Evolutionary conservation across 202 grass and related monocot species (phyloP), one percentile per base, ranked within the genome.

Genomic region (Elaeis oleifera): DNA sequence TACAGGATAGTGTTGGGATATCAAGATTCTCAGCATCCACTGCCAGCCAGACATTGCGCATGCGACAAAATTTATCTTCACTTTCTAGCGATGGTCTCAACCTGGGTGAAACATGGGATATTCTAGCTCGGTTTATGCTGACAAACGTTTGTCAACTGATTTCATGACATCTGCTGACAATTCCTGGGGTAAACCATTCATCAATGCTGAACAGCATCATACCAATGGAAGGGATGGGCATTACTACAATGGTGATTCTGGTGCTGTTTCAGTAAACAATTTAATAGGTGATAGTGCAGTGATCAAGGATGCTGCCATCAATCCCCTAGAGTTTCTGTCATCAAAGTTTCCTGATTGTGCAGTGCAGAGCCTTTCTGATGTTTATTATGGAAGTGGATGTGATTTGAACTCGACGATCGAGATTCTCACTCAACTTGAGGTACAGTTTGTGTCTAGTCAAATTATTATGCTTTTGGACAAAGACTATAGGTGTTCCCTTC

Each of bases 341-440:
- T 70, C 78, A 53, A 61, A 75, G 54, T 94, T 72, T 80, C 80
- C 85, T 82, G 79, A 84, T 70, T 50, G 84, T 60, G 59, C 74
- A 68, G 59, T 70, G 60, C 88, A 94, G 71, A 83, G 70, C 25
- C 68, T 77, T 73, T 56, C 85, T 60, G 82, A 86, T 76, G 58
- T 68, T 77, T 99, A 87, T 72, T 72, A 80, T 50, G 69, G 73
- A 75, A 99, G 69, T 72, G 64, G 61, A 31, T 80, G 65, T 60
- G 84, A 87, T 87, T 87, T 99, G 77, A 84, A 61, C 65, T 75
- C 77, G 4, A 87, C 74, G 24, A 70, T 87, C 58, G 88, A 94
- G 67, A 89, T 84, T 58, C 81, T 89, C 59, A 79, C 18, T 84
- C 82, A 99, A 29, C 71, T 89, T 39, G 88, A 94, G 94, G 94